These are phyloP conservation scores for Furcasterigmium sp. DNA, from an alignment of 2,329 filamentous ascomycete genomes.

Conservation along the genomic window DNA sequence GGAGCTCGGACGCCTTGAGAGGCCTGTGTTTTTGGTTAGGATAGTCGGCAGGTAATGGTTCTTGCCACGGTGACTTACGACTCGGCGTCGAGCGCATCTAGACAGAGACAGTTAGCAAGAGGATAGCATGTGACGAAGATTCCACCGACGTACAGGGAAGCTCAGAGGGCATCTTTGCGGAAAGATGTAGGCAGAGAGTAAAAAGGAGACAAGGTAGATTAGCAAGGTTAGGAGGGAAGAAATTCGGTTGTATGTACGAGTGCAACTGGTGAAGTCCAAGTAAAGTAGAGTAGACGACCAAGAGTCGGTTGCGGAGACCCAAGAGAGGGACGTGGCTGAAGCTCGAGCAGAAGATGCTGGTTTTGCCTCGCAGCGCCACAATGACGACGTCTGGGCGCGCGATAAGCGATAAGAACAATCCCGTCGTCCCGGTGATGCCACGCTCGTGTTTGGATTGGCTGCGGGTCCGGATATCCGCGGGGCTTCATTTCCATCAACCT, in stretches of 20 bases:
- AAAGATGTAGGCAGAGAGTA: no score
- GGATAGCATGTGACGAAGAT: neutral
- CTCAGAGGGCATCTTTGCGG: constrained; percentile 37
- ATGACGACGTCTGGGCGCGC: constrained; percentile 2
- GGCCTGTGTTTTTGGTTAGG: constrained; percentile 48
- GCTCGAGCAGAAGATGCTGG: neutral
- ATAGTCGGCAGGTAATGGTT: neutral
- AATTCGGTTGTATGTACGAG: neutral
- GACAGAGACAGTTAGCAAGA: constrained; percentile 11
- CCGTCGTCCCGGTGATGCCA: constrained; percentile 24
- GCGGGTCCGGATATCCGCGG: neutral
- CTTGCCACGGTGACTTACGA: constrained; percentile 57
- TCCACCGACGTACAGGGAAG: constrained; percentile 38
- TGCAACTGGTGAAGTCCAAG: neutral
- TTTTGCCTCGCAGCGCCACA: constrained; percentile 1
- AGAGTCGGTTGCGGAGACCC: neutral
- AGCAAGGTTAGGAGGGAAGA: neutral
- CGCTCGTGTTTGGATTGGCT: constrained; percentile 10
- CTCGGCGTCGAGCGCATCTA: constrained; percentile 97
- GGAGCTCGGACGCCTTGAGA: constrained; percentile 84
- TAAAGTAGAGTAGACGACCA: no score
- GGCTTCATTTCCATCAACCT: neutral
- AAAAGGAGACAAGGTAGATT: no score
- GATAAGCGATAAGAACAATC: constrained; percentile 1
- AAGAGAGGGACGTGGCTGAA: constrained; percentile 1